Percentiles rank a stretch among this genome's conserved stretches.
These are phyloP conservation scores for Citrus unshiu DNA, from an alignment of 345 rosid genomes.

Conservation along the genomic window DNA sequence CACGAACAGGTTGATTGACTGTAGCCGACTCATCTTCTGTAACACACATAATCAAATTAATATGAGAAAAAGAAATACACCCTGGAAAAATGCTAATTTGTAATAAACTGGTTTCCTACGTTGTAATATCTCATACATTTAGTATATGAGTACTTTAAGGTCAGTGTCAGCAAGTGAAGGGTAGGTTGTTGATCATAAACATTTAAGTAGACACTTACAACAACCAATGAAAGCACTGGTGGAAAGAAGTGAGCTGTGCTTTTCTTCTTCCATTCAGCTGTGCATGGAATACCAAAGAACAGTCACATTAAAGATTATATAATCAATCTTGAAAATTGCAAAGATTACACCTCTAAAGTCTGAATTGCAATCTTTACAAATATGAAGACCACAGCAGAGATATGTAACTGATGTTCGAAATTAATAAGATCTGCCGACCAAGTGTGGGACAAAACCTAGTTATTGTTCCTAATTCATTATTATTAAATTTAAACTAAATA, in stretches of 20 bases:
- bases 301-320: neutral
- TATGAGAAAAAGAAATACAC: neutral
- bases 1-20: constrained; percentile 48
- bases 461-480: neutral
- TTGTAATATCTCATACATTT: neutral
- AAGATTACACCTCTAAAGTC: neutral
- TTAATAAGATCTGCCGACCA: neutral
- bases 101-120: neutral
- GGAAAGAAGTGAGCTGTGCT: neutral
- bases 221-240: neutral
- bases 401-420: constrained; percentile 1
- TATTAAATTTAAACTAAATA: neutral
- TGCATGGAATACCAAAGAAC: neutral
- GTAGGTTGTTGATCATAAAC: neutral
- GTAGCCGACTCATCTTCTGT: constrained; percentile 75
- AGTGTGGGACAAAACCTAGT: neutral
- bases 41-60: constrained; percentile 1
- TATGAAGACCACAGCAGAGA: neutral
- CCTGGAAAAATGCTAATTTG: neutral
- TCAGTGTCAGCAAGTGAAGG: neutral
- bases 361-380: neutral
- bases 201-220: neutral
- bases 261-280: constrained; percentile 89
- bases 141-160: neutral
- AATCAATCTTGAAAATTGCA: neutral